Conservation (phyloP, 805 yeast species). For the Phaffomyces opuntiae region DNA sequence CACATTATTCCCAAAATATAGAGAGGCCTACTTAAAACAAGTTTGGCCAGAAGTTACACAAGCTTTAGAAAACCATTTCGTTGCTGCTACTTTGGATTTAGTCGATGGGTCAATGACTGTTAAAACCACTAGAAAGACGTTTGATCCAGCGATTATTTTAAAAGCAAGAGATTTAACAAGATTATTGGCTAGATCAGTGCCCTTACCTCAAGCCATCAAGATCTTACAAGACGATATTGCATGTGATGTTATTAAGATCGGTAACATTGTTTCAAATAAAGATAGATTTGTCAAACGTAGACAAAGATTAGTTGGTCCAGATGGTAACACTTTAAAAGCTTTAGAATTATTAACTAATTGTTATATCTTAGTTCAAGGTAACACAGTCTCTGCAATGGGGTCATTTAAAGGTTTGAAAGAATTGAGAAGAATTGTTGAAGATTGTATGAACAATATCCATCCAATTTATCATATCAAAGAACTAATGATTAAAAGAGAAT, state of each 20-base stretch:
- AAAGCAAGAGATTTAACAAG: conserved; percentile 94
- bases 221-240: conserved; percentile 88
- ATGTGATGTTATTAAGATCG: conserved; percentile 94
- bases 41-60: conserved; percentile 93
- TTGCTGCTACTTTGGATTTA: conserved; percentile 79
- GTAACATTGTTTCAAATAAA: conserved; percentile 79
- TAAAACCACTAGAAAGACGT: conserved; percentile 90
- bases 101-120: conserved; percentile 98
- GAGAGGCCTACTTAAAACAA: conserved; percentile 82
- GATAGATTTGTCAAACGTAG: conserved; percentile 93
- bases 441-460: conserved; percentile 93
- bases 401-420: conserved; percentile 90
- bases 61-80: conserved; percentile 62
- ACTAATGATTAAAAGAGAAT: conserved; percentile 92
- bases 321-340: conserved; percentile 93
- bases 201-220: conserved; percentile 92
- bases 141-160: conserved; percentile 86
- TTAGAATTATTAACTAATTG: conserved; percentile 92
- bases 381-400: conserved; percentile 96
- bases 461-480: conserved; percentile 98
- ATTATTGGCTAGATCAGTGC: conserved; percentile 90
- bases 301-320: conserved; percentile 94
- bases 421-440: conserved; percentile 90
- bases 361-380: conserved; percentile 94
- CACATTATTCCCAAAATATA: conserved; percentile 92